phyloP scores from a whole-genome alignment of 129 eudicot genomes.

The Deinandra increscens region DNA sequence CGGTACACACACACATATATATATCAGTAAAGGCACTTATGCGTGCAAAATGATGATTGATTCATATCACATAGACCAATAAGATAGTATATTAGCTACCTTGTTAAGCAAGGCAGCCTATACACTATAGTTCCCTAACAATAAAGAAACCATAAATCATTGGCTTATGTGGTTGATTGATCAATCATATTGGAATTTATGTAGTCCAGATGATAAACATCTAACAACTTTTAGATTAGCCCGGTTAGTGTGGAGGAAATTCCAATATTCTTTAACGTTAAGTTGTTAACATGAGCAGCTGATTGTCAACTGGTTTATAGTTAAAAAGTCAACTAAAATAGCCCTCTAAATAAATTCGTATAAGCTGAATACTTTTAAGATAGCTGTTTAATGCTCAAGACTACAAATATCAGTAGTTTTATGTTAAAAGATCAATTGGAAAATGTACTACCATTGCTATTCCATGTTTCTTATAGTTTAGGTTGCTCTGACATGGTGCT shows the following conservation, averaged over 20 bases:
- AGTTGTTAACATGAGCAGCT: not conserved
- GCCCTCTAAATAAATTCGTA: not conserved
- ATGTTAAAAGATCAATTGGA: not conserved
- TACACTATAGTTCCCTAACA: not conserved
- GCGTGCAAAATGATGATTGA: not conserved
- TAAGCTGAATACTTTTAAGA: not conserved
- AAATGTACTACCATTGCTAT: not conserved
- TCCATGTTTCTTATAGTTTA: not conserved
- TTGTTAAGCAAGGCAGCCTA: not conserved
- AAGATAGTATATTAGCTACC: not conserved
- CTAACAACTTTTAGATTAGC: not conserved
- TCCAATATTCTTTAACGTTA: not conserved
- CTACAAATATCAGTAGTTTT: not conserved
- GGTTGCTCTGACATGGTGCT: not conserved
- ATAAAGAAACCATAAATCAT: not conserved
- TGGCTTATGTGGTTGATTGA: too few relatives aligned
- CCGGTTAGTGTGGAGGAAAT: not conserved
- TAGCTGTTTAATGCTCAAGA: not conserved
- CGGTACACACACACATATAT: not conserved
- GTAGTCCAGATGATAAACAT: not conserved
- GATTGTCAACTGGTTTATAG: not conserved
- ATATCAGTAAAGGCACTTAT: not conserved
- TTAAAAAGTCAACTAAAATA: not conserved
- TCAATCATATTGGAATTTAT: too few relatives aligned
- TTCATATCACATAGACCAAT: not conserved